phyloP scores from a whole-genome alignment of 805 yeast genomes.

The Lipomyces orientalis region DNA sequence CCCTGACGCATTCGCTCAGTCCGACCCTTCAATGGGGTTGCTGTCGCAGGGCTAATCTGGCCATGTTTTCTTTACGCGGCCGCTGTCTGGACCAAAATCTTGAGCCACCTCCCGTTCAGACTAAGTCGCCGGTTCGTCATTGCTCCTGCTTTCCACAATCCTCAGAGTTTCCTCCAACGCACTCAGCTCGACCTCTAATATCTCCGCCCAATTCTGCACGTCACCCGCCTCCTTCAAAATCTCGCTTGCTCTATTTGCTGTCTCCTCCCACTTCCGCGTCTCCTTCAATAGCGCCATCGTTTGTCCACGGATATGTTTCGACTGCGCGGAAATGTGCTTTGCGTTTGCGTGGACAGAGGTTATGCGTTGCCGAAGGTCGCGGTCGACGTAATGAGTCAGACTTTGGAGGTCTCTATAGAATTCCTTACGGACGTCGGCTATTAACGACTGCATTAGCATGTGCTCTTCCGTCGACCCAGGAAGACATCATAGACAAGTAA shows the following conservation, averaged over 20 bases:
- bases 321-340: slow-evolving; percentile 32
- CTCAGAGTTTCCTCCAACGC: slow-evolving; percentile 65
- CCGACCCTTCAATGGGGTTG: neutral
- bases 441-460: neutral
- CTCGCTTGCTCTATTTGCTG: slow-evolving; percentile 23
- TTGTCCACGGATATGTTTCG: slow-evolving; percentile 29
- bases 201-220: slow-evolving; percentile 66
- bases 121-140: slow-evolving; percentile 13
- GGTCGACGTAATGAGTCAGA: slow-evolving; percentile 31
- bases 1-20: neutral
- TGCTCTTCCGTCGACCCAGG: neutral
- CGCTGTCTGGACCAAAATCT: neutral
- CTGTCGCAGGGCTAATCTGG: neutral
- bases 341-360: slow-evolving; percentile 36
- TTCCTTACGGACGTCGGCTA: slow-evolving; percentile 28
- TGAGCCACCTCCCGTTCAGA: neutral
- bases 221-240: slow-evolving; percentile 45
- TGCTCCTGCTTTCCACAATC: slow-evolving; percentile 44
- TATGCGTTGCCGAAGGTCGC: slow-evolving; percentile 33
- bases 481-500: neutral
- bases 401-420: slow-evolving; percentile 32
- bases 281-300: slow-evolving; percentile 29
- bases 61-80: too few relatives aligned
- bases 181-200: slow-evolving; percentile 72
- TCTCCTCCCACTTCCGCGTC: slow-evolving; percentile 31